phyloP scores from a whole-genome alignment of 1,139 yeast genomes.

The Candida sp. region DNA sequence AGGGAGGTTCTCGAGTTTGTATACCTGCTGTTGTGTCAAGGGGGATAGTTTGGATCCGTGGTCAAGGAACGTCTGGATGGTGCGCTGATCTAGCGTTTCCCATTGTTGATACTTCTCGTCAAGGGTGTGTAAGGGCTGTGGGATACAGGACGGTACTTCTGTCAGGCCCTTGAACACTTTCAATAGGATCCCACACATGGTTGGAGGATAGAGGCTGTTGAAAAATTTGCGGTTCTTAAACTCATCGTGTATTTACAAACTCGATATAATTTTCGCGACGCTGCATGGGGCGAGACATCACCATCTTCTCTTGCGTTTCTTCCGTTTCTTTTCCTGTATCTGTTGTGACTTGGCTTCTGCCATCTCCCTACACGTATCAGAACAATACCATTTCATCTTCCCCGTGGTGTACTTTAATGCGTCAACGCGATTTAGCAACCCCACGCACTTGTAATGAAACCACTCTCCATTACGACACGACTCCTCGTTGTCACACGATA shows the following conservation, averaged over 20 bases:
- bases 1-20: slow-evolving; percentile 31
- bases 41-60: slow-evolving; percentile 19
- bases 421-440: slow-evolving; percentile 42
- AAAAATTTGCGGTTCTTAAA: not conserved
- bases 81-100: slow-evolving; percentile 23
- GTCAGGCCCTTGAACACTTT: slow-evolving; percentile 6
- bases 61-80: slow-evolving; percentile 17
- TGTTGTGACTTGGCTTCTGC: slow-evolving; percentile 15
- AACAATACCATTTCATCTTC: slow-evolving; percentile 46
- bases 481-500: slow-evolving; percentile 47
- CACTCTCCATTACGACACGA: slow-evolving; percentile 53
- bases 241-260: not conserved
- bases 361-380: slow-evolving; percentile 32
- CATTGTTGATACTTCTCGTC: slow-evolving; percentile 15
- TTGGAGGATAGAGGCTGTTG: not conserved
- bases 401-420: slow-evolving; percentile 43
- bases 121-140: not conserved
- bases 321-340: slow-evolving; percentile 18
- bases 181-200: slow-evolving; percentile 18
- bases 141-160: slow-evolving; percentile 6
- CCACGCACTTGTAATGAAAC: slow-evolving; percentile 55
- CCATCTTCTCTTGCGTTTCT: slow-evolving; percentile 21
- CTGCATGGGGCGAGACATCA: not conserved
- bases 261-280: not conserved
- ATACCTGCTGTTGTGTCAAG: slow-evolving; percentile 23